Evolutionary conservation across 2,329 filamentous ascomycete species (phyloP).

Genomic region (Trichoderma cornu-damae): DNA sequence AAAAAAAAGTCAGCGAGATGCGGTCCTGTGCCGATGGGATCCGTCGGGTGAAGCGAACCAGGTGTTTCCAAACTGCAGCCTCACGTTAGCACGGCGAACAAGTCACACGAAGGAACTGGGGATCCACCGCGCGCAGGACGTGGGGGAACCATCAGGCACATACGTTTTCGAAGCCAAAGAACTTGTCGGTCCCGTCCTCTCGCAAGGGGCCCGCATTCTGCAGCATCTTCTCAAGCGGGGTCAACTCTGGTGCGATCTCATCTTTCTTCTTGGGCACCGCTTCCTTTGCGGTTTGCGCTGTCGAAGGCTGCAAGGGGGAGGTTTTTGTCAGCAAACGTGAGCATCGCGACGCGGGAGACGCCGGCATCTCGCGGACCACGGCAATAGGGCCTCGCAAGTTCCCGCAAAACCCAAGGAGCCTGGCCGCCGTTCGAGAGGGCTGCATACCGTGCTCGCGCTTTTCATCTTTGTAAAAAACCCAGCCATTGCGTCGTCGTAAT

Average conservation of each 20-base stretch:
- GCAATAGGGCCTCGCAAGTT: neutral
- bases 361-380: neutral
- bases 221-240: conserved; percentile 68
- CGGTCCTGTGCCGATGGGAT: neutral
- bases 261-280: conserved; percentile 51
- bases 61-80: conserved; percentile 82
- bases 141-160: too few relatives aligned
- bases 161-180: conserved; percentile 98
- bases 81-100: conserved; percentile 33
- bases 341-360: neutral
- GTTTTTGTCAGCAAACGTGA: conserved; percentile 32
- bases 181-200: conserved; percentile 90
- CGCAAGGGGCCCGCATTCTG: conserved; percentile 74
- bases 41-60: conserved; percentile 57
- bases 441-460: conserved; percentile 49
- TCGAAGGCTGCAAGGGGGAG: conserved; percentile 38
- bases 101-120: conserved; percentile 5
- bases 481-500: conserved; percentile 41
- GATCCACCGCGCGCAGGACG: neutral
- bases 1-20: neutral
- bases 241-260: conserved; percentile 53
- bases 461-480: conserved; percentile 58
- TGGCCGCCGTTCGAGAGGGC: neutral
- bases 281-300: conserved; percentile 43
- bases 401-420: neutral